Evolutionary conservation across 495 filamentous ascomycete genomes (phyloP).

Genomic region (Wilcoxina mikolae): DNA sequence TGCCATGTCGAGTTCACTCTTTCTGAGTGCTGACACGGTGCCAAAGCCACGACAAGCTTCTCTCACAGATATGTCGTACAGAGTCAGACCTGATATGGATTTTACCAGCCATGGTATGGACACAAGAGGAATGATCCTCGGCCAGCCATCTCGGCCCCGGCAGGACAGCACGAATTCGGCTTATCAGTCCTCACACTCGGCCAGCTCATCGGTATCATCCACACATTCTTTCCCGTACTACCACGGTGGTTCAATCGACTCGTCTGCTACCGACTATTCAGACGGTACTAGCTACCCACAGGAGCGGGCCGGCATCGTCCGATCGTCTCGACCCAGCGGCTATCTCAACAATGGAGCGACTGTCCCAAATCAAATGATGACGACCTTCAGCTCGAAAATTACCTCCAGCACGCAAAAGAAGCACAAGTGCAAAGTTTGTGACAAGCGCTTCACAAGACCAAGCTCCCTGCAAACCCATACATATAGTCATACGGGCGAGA

Average conservation of each 20-base stretch:
- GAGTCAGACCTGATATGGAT: constrained; percentile 21
- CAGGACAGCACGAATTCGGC: constrained; percentile 75
- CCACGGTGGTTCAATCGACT: constrained; percentile 74
- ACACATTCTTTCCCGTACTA: constrained; percentile 49
- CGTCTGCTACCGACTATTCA: constrained; percentile 91
- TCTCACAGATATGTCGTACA: constrained; percentile 38
- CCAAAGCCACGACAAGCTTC: constrained; percentile 40
- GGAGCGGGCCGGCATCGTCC: constrained; percentile 42
- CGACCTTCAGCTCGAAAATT: constrained; percentile 94
- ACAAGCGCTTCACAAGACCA: constrained; percentile 93
- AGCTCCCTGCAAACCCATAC: constrained; percentile 96
- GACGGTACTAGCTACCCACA: constrained; percentile 36
- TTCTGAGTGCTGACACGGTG: constrained; percentile 33
- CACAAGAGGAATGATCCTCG: constrained; percentile 80
- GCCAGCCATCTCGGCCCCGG: constrained; percentile 67
- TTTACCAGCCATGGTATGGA: constrained; percentile 25
- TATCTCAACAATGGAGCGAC: constrained; percentile 40
- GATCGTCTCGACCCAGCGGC: constrained; percentile 32
- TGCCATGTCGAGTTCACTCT: constrained; percentile 52
- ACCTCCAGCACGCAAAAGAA: constrained; percentile 96
- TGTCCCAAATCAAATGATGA: constrained; percentile 94
- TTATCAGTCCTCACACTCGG: constrained; percentile 76
- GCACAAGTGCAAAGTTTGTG: constrained; percentile 99
- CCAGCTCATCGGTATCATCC: constrained; percentile 89
- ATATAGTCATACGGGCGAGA: constrained; percentile 98